phyloP scores from a whole-genome alignment of 2,329 filamentous ascomycete genomes.

The Daldinia eschscholtzii region DNA sequence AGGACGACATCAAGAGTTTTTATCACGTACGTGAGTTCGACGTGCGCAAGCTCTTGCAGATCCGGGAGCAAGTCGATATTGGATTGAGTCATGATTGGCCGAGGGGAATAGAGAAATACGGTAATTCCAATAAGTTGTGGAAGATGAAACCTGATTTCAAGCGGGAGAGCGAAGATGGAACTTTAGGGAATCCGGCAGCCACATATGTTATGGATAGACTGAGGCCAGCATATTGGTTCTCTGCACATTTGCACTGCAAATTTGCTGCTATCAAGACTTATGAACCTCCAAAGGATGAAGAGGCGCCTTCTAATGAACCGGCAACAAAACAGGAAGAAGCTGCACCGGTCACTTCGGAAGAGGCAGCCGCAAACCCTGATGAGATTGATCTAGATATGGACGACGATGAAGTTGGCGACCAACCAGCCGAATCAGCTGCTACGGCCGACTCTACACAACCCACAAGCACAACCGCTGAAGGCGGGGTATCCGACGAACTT shows the following conservation, averaged over 20 bases:
- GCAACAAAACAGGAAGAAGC: conserved; percentile 15
- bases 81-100: conserved; percentile 98
- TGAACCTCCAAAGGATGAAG: conserved; percentile 48
- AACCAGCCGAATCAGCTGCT: conserved; percentile 7
- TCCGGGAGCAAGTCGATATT: conserved; percentile 90
- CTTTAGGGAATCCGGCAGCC: conserved; percentile 83
- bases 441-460: conserved; percentile 19
- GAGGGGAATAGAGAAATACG: conserved; percentile 81
- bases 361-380: conserved; percentile 53
- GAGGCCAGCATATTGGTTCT: conserved; percentile 89
- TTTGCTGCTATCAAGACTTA: conserved; percentile 78
- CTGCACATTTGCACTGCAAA: conserved; percentile 92
- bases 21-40: conserved; percentile 94
- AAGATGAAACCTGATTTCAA: conserved; percentile 79
- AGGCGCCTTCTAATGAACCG: conserved; percentile 25
- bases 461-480: conserved; percentile 32
- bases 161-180: conserved; percentile 79
- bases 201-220: conserved; percentile 84
- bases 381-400: conserved; percentile 45
- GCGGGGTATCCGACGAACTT: conserved; percentile 70
- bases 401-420: conserved; percentile 4
- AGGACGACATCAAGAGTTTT: conserved; percentile 80
- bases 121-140: conserved; percentile 77
- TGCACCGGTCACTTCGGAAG: conserved; percentile 51
- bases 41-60: conserved; percentile 85